Evolutionary conservation across 2,329 filamentous ascomycete species (phyloP), one percentile per base, ranked within the genome.

Genomic region (Ceratocystis alfenasii): DNA sequence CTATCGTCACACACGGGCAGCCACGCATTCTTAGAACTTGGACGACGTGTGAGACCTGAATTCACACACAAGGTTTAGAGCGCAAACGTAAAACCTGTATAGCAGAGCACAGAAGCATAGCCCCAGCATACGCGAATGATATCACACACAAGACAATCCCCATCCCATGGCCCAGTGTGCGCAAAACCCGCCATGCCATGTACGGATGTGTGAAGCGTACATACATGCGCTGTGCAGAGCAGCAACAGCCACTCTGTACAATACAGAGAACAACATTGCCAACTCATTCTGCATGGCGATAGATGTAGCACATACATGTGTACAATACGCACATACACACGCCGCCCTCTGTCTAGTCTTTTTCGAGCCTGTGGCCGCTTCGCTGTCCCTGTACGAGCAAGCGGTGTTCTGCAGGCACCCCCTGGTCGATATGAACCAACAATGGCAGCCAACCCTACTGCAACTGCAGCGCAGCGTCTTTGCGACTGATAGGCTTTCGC

Each of bases 261-360:
- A 59, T 53, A 25, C 48, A 53, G 20, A 59, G 25, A 59, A 59
- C 53, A 59, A 59, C 53, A 59, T 59, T 59, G 53, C 53, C 53
- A 59, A 59, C 53, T 59, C 53, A 59, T 30, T 59, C 28, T 59
- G 53, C 53, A 59, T 59, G 28, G 53, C 53, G 28, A 33, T 59
- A 33, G 7, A 59, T 59, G 53, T 59, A 22, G 53, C 8, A 12
- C 17, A 15, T 41, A 60, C 57, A 60, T 60, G 33, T 60, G 33
- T 44, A 59, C 25, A 33, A 45, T 62, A 25, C 20, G 57, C 28
- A 57, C 53, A 57, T 30, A 57, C 28, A 59, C 8, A 30, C 7
- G 7, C 20, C 22, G 20, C 4, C 12, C 20, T 53, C 53, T 5
- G 25, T 8, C 53, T n/a, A 30, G 25, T 5, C 28, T 22, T 59